Conservation (phyloP, 345 rosid species). For the Acer saccharum region DNA sequence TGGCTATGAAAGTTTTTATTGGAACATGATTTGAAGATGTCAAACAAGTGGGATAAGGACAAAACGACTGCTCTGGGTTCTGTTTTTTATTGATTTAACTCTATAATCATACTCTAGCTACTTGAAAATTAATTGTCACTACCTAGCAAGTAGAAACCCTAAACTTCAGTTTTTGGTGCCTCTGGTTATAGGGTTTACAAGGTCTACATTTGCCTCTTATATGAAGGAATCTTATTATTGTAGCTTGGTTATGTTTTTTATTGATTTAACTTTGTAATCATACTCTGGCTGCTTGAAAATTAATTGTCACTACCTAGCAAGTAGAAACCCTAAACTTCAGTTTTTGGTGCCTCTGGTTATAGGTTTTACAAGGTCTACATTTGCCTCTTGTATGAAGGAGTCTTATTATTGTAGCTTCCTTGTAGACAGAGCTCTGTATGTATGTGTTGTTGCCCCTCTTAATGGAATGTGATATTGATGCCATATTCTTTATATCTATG, state of each 20-base stretch:
- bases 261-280: no score
- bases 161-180: no score
- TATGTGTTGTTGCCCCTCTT: slow-evolving; percentile 7
- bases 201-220: no score
- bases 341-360: no score
- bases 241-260: no score
- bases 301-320: no score
- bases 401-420: slow-evolving; percentile 10
- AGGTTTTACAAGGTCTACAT: no score
- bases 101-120: background rate
- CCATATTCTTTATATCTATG: background rate
- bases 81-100: background rate
- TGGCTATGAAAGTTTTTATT: background rate
- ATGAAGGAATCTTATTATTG: no score
- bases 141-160: background rate
- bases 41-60: background rate
- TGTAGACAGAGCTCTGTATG: background rate
- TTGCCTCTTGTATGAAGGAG: no score
- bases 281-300: no score
- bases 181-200: no score
- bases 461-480: slow-evolving; percentile 12
- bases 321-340: no score
- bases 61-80: background rate
- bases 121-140: slow-evolving; percentile 3
- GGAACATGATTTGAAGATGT: slow-evolving; percentile 53